Conservation (phyloP, 805 yeast genomes). For the Lipomyces japonicus region DNA sequence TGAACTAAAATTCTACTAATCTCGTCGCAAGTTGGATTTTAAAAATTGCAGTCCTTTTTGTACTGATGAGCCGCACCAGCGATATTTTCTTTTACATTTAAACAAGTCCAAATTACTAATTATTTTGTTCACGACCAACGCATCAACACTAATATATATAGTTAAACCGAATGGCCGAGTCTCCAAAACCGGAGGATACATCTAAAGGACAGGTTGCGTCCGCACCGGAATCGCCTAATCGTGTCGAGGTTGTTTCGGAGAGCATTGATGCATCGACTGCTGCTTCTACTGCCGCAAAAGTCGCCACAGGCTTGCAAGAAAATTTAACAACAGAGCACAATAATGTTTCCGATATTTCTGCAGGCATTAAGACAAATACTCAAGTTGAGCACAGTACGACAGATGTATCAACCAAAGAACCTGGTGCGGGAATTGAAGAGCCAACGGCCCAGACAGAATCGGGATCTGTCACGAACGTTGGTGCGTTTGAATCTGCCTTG, state of each 20-base stretch:
- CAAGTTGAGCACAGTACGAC: neutral
- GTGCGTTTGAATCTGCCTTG: conserved; percentile 9
- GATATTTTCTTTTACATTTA: too few species aligned
- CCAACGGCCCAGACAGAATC: neutral
- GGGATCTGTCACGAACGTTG: neutral
- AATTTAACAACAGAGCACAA: neutral
- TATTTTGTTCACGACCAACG: too few species aligned
- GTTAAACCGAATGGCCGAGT: too few species aligned
- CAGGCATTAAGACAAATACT: neutral
- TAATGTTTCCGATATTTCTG: neutral
- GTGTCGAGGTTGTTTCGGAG: neutral
- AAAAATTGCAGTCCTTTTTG: too few species aligned
- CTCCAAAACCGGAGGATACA: too few species aligned
- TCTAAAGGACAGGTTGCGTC: too few species aligned
- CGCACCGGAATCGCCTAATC: too few species aligned
- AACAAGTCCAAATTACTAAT: too few species aligned
- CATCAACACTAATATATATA: too few species aligned
- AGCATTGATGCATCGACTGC: neutral
- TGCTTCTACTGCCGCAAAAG: neutral
- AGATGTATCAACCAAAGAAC: neutral
- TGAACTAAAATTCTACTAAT: too few species aligned
- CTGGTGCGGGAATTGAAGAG: neutral
- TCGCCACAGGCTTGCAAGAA: neutral
- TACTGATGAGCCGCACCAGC: too few species aligned
- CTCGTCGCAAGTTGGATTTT: too few species aligned